phyloP scores from a whole-genome alignment of 257 asterid genomes.

The Capsicum chinense region DNA sequence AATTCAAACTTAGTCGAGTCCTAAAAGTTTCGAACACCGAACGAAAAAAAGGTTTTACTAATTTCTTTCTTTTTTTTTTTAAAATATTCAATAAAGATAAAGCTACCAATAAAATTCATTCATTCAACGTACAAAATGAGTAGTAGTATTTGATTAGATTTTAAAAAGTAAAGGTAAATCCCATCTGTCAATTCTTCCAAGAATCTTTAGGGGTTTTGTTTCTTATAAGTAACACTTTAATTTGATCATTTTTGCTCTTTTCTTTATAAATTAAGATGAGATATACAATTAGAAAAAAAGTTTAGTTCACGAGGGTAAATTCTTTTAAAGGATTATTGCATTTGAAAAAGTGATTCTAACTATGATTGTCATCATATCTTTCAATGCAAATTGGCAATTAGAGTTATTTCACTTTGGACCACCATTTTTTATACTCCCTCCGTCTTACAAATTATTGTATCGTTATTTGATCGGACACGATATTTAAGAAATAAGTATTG shows the following conservation, averaged over 20 bases:
- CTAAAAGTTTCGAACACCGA: fast-evolving
- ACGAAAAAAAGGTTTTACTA: too few species aligned
- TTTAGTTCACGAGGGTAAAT: background rate
- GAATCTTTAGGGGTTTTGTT: slow-evolving; percentile 13
- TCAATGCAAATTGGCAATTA: background rate
- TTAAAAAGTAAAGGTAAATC: background rate
- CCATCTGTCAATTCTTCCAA: slow-evolving; percentile 17
- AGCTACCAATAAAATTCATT: background rate
- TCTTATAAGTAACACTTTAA: background rate
- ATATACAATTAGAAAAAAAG: background rate
- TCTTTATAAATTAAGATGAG: background rate
- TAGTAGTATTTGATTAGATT: slow-evolving; percentile 7
- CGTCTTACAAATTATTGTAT: too few species aligned
- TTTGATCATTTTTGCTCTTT: background rate
- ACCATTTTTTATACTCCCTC: background rate
- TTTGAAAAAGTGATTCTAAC: background rate
- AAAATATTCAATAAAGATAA: background rate
- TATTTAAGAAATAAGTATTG: too few species aligned
- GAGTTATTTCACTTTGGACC: background rate
- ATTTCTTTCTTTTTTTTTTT: background rate
- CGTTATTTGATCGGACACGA: too few species aligned
- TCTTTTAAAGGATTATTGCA: background rate
- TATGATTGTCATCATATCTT: background rate
- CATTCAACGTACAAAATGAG: background rate
- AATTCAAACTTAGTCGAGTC: background rate